Conservation (phyloP, 192 early-diverging fungal genomes). For the Bifiguratus adelaidae region DNA sequence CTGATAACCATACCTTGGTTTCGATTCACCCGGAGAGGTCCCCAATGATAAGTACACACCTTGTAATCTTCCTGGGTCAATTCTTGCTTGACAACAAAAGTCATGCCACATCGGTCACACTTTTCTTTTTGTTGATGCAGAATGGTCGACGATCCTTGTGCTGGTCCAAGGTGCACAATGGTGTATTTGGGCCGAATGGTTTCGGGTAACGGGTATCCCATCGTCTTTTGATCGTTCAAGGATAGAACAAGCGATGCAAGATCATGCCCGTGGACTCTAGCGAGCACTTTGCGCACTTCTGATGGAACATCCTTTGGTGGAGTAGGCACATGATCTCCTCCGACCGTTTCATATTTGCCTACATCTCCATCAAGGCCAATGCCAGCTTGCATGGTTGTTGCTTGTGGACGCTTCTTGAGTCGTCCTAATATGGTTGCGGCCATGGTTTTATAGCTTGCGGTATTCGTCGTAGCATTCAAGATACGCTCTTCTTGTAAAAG, state of each 20-base stretch:
- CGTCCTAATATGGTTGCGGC: slow-evolving; percentile 32
- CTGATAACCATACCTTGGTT: slow-evolving; percentile 12
- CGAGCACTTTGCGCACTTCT: neutral
- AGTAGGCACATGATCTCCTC: neutral
- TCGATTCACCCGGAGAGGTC: slow-evolving; percentile 8
- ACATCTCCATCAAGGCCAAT: slow-evolving; percentile 56
- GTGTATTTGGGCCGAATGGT: neutral
- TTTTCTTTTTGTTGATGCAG: neutral
- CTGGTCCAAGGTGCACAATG: neutral
- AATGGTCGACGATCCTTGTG: too few relatives aligned
- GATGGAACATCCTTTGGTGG: slow-evolving; percentile 1
- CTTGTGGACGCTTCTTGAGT: slow-evolving; percentile 42
- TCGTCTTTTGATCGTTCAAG: slow-evolving; percentile 10
- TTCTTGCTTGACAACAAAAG: slow-evolving; percentile 26
- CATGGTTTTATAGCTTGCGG: slow-evolving; percentile 30
- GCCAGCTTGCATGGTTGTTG: slow-evolving; percentile 27
- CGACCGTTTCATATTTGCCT: slow-evolving; percentile 5
- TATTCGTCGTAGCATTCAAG: slow-evolving; percentile 19
- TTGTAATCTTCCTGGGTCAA: slow-evolving; percentile 20
- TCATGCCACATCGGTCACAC: slow-evolving; percentile 38
- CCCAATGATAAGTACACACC: slow-evolving; percentile 37
- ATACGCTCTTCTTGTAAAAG: slow-evolving; percentile 29
- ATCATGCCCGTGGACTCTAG: neutral
- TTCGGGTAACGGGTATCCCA: slow-evolving; percentile 29
- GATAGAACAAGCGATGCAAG: slow-evolving; percentile 11